phyloP scores from a whole-genome alignment of 768 basidiomycete genomes.

The Kwoniella dendrophila region DNA sequence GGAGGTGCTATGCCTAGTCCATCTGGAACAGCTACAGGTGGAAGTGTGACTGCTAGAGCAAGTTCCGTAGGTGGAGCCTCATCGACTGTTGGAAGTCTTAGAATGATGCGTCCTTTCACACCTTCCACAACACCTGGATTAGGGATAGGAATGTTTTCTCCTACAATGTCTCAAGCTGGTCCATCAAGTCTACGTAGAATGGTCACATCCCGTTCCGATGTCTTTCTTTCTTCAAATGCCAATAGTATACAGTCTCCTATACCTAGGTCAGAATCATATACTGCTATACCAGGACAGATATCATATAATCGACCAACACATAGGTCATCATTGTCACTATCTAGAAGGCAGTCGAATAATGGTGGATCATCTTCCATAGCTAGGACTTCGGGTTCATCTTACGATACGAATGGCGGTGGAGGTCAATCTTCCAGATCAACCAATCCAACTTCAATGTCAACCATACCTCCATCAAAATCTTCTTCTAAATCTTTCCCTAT shows the following conservation, averaged over 20 bases:
- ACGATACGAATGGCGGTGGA: slow-evolving; percentile 16
- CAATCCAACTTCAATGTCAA: slow-evolving; percentile 26
- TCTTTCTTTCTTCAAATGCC: slow-evolving; percentile 32
- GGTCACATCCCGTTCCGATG: slow-evolving; percentile 44
- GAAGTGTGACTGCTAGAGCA: slow-evolving; percentile 52
- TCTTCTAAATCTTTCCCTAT: slow-evolving; percentile 39
- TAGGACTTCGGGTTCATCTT: slow-evolving; percentile 26
- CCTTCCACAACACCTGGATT: slow-evolving; percentile 20
- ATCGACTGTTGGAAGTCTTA: slow-evolving; percentile 47
- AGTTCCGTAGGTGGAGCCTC: slow-evolving; percentile 49
- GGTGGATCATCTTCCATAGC: slow-evolving; percentile 26
- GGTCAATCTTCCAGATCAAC: slow-evolving; percentile 11
- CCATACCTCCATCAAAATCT: slow-evolving; percentile 29
- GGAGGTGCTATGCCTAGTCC: slow-evolving; percentile 50
- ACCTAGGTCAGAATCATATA: slow-evolving; percentile 23
- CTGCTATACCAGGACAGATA: slow-evolving; percentile 18
- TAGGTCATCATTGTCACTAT: slow-evolving; percentile 9
- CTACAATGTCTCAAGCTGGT: slow-evolving; percentile 17
- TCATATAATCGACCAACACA: neutral
- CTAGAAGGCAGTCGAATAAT: slow-evolving; percentile 19
- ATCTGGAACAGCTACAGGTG: slow-evolving; percentile 40
- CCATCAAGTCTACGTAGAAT: slow-evolving; percentile 45
- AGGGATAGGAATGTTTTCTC: slow-evolving; percentile 13
- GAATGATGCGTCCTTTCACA: slow-evolving; percentile 15
- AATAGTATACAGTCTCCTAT: slow-evolving; percentile 2